Base-by-base conservation (phyloP, 2,329 filamentous ascomycete genomes). In the Zymoseptoria passerinii region DNA sequence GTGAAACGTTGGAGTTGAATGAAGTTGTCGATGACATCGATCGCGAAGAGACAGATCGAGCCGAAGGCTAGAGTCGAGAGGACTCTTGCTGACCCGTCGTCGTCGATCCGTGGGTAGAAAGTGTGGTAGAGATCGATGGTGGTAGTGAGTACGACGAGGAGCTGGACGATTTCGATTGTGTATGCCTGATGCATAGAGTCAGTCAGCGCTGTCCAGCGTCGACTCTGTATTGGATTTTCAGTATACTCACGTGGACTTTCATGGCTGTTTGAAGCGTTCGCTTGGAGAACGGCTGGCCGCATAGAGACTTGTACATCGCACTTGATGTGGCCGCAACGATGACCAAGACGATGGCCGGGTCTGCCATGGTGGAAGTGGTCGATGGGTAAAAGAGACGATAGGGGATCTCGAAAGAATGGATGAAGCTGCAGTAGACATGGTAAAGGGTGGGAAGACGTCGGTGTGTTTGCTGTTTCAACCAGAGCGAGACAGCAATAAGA, bases 1-100 rank as follows among this genome's bases (percentile, higher is more conserved):
- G 16, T 10, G 49, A 49, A 60, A 20, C 28, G 40, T 48, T 50
- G 54, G 9, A 61, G 49, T 40, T 61, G 60, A 19, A 62, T 53
- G 1, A 57, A 23, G 23, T 61, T 61, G 48, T 64, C 62, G 13
- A 59, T 54, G 4, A 53, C n/a, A 44, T 63, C 62, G 27, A 60
- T 60, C 5, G 58, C 48, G 19, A 58, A 44, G 35, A 44, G 35
- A 13, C 35, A 44, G 35, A 44, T 44, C 35, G 4, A 5, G 5
- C 35, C 35, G 35, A n/a, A 44, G 4, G n/a, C 35, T 2, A 44
- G 35, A 4, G 35, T 44, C 3, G 35, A 44, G 35, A 44, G 35
- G 35, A 44, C 35, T 44, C 35, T 13, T 44, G 35, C 13, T 44
- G 35, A 16, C 6, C 5, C 13, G 35, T 44, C 35, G 35, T 44